phyloP scores from a whole-genome alignment of 768 basidiomycete genomes.

The Cyclocybe aegerita region DNA sequence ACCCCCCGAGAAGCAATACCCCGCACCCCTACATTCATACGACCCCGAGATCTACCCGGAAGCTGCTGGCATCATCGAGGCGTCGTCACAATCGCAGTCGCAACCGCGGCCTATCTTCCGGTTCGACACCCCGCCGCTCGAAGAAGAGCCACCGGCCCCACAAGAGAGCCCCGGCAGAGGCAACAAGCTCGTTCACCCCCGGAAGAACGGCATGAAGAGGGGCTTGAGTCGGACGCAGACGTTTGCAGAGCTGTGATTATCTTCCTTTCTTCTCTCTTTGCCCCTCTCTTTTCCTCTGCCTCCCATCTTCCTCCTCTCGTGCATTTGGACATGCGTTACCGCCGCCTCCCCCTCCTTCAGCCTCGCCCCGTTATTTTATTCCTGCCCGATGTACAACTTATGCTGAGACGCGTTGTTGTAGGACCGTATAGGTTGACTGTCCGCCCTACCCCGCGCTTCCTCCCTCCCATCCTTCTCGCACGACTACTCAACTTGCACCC shows the following conservation, averaged over 20 bases:
- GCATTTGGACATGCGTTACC: background rate
- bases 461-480: background rate
- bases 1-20: slow-evolving; percentile 32
- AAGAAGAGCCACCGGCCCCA: slow-evolving; percentile 11
- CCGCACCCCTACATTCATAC: slow-evolving; percentile 34
- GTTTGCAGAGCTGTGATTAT: slow-evolving; percentile 26
- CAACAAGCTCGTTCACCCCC: slow-evolving; percentile 17
- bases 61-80: slow-evolving; percentile 28
- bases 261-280: background rate
- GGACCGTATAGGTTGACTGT: slow-evolving; percentile 3
- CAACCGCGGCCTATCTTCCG: slow-evolving; percentile 17
- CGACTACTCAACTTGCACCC: too few species aligned
- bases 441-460: background rate
- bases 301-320: background rate
- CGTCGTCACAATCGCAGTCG: slow-evolving; percentile 17
- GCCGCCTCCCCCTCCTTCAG: too few species aligned
- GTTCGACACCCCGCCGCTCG: slow-evolving; percentile 20
- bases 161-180: background rate
- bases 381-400: background rate
- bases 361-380: background rate
- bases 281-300: background rate
- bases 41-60: slow-evolving; percentile 36
- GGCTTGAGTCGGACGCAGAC: slow-evolving; percentile 32
- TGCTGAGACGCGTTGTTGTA: background rate
- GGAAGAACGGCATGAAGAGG: slow-evolving; percentile 23